Evolutionary conservation across 2,329 filamentous ascomycete genomes (phyloP), one percentile per base, ranked within the genome.

Genomic region (Truncatella angustata): DNA sequence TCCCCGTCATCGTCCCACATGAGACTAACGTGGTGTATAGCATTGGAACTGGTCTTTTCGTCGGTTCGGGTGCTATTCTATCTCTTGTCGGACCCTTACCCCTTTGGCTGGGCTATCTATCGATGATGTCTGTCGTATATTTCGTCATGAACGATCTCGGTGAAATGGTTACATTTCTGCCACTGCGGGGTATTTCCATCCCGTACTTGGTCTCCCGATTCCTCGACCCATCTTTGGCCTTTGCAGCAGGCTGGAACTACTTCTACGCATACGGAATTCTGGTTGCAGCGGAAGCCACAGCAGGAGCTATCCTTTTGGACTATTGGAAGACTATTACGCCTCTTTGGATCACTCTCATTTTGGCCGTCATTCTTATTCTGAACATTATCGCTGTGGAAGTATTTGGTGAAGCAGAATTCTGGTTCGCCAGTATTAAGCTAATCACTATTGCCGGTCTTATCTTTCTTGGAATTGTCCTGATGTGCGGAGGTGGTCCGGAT

Each of bases 31-130:
- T 14, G 16, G 5, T 1, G 39, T 32, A 52, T 58, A 78, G 64
- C 20, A 85, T 86, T 56, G 83, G 83, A 51, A 86, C 83, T 3
- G 83, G 83, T 59, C 74, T 86, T 18, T 86, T 86, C 64, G 76
- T 87, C 54, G 81, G 82, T 51, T 82, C 80, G 34, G 83, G 83
- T 21, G 69, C 69, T 53, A 81, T 84, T 49, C 70, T 86, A 49
- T 71, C 76, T 30, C 69, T 71, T 9, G 77, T 78, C 24, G 84
- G 84, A 2, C 84, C 84, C 3, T 86, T 85, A 4, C 85, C 87
- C 0, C 70, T 91, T 14, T 79, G 91, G 64, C 84, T 91, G 67
- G 84, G 81, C 21, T 91, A 90, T 66, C 60, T 80, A 5, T 73
- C 71, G 57, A 80, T 81, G 77, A 80, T 79, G 72, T 23, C 70